These are phyloP conservation scores for Sinapis alba DNA, from an alignment of 441 rosid genomes.

Conservation along the genomic window DNA sequence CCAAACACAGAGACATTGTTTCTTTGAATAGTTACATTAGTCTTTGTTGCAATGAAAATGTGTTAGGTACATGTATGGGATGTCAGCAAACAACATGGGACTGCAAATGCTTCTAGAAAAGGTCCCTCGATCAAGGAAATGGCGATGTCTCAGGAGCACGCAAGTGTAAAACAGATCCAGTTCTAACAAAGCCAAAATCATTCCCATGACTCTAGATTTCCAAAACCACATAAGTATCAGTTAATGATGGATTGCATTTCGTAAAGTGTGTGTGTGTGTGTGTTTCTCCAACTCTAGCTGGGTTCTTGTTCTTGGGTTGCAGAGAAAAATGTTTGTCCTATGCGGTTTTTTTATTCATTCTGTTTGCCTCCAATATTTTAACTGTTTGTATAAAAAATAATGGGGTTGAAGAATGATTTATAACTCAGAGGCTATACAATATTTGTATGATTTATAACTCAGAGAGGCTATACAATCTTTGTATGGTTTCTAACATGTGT, in stretches of 20 bases:
- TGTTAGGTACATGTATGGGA: slow-evolving; percentile 64
- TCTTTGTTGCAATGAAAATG: slow-evolving; percentile 11
- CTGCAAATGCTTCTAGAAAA: slow-evolving; percentile 81
- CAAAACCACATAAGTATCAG: slow-evolving; percentile 24
- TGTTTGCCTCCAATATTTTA: slow-evolving; percentile 18
- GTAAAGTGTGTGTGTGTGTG: slow-evolving; percentile 20
- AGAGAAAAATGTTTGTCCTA: slow-evolving; percentile 1
- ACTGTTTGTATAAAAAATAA: slow-evolving; percentile 21
- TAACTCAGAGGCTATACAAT: slow-evolving; percentile 11
- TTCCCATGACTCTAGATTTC: slow-evolving; percentile 9
- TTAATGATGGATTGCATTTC: slow-evolving; percentile 1
- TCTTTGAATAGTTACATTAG: neutral
- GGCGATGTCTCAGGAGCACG: slow-evolving; percentile 79
- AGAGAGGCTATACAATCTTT: neutral
- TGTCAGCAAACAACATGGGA: slow-evolving; percentile 66
- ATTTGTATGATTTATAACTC: too few relatives aligned
- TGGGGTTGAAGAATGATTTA: slow-evolving; percentile 26
- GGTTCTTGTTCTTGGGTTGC: neutral
- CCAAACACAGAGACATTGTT: slow-evolving; percentile 10
- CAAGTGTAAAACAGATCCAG: slow-evolving; percentile 51
- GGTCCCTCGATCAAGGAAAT: slow-evolving; percentile 57
- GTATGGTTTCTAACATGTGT: neutral
- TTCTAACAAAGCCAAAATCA: slow-evolving; percentile 26
- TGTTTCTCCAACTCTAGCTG: slow-evolving; percentile 15
- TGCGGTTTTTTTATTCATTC: neutral